A percentile compares a stretch with the other conserved stretches of the same genome.
Conservation (phyloP, 2,329 filamentous ascomycete genomes). For the Apiospora sp. region DNA sequence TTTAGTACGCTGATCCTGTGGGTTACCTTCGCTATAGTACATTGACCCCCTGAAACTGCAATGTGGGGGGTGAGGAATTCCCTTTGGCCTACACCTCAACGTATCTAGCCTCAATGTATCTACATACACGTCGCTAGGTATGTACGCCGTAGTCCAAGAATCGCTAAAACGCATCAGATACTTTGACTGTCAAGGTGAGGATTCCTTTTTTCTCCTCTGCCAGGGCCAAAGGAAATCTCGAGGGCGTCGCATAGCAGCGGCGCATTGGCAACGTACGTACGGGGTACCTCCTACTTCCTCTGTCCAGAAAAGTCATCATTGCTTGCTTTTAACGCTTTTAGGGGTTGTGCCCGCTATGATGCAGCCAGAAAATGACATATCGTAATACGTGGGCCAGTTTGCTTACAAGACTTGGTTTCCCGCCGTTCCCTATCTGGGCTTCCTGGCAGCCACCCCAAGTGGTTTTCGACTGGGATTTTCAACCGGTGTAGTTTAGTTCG, state of each 20-base stretch:
- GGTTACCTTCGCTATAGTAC: neutral
- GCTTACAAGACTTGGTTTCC: neutral
- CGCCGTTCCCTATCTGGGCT: neutral
- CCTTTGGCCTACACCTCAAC: neutral
- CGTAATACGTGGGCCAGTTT: neutral
- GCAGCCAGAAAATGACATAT: conserved; percentile 9
- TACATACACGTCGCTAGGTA: neutral
- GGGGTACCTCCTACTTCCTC: neutral
- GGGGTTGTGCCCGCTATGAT: neutral
- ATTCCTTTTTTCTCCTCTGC: neutral
- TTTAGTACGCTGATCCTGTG: conserved; percentile 6
- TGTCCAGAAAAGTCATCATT: neutral
- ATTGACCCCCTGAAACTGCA: neutral
- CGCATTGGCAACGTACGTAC: neutral
- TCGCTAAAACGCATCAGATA: neutral
- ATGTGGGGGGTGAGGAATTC: neutral
- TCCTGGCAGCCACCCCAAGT: conserved; percentile 9
- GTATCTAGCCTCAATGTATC: neutral
- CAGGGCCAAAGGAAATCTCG: neutral
- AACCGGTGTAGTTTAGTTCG: conserved; percentile 19
- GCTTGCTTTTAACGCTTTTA: neutral
- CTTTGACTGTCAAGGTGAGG: neutral
- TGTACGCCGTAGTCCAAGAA: neutral
- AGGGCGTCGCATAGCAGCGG: neutral
- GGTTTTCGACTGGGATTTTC: neutral